Conservation (phyloP, 164 flowering plant species). For the Piper betle region DNA sequence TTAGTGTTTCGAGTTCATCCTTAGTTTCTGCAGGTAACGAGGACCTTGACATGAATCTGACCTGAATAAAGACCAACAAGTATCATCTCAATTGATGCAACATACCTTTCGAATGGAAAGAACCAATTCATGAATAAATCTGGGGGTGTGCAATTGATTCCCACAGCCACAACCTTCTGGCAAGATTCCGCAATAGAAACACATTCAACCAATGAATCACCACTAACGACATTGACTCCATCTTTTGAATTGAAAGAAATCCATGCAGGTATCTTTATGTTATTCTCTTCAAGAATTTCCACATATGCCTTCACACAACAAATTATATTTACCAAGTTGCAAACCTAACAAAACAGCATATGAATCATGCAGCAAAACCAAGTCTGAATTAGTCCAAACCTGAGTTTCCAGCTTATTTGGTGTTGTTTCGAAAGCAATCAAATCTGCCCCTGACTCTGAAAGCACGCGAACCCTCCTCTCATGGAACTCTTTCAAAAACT, state of each 20-base stretch:
- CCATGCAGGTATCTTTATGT: slow-evolving; percentile 70
- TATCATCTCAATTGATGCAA: too few species aligned
- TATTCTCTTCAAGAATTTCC: slow-evolving; percentile 67
- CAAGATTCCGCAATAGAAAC: slow-evolving; percentile 57
- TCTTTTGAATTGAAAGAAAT: slow-evolving; percentile 70
- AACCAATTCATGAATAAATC: slow-evolving; percentile 55
- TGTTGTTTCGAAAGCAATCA: slow-evolving; percentile 88
- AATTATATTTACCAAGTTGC: neutral
- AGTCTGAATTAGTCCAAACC: slow-evolving; percentile 26
- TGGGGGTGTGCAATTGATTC: slow-evolving; percentile 87
- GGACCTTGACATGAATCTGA: too few species aligned
- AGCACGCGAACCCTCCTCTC: slow-evolving; percentile 78
- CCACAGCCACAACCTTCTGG: slow-evolving; percentile 63
- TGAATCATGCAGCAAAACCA: too few species aligned
- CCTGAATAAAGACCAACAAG: too few species aligned
- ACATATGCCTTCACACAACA: slow-evolving; percentile 51
- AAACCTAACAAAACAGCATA: neutral
- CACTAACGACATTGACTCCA: slow-evolving; percentile 66
- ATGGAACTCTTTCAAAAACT: slow-evolving; percentile 67
- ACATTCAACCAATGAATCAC: slow-evolving; percentile 66
- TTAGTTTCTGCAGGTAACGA: too few species aligned
- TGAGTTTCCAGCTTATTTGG: slow-evolving; percentile 89
- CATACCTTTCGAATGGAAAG: slow-evolving; percentile 45
- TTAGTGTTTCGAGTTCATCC: too few species aligned
- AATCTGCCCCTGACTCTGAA: slow-evolving; percentile 72